Conservation (phyloP, 2,329 filamentous ascomycete species). For the Sarocladium kiliense region DNA sequence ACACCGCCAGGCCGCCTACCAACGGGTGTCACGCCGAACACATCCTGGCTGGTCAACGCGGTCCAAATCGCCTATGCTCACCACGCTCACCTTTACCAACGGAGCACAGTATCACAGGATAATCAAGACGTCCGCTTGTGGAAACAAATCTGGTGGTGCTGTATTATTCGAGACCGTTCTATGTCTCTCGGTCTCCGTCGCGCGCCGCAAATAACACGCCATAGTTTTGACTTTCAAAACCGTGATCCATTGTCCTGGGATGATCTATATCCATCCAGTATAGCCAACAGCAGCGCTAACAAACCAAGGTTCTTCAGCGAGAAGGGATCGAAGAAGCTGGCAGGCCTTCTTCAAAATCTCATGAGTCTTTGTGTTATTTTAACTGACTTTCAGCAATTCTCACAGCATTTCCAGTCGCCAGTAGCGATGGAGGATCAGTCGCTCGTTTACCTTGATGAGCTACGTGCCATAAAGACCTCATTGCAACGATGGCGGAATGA, state of each 20-base stretch:
- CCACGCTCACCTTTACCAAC: background rate
- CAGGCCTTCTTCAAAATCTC: background rate
- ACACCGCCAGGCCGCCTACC: background rate
- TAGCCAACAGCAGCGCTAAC: background rate
- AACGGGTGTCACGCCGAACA: background rate
- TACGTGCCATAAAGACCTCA: background rate
- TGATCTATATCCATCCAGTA: background rate
- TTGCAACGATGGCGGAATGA: background rate
- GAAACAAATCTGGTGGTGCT: slow-evolving; percentile 11
- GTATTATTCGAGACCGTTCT: slow-evolving; percentile 10
- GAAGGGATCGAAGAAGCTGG: background rate
- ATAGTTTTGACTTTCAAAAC: slow-evolving; percentile 1
- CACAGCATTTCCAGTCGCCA: background rate
- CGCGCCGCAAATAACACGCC: slow-evolving; percentile 8
- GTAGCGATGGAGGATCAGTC: slow-evolving; percentile 2
- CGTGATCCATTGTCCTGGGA: background rate
- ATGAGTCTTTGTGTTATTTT: background rate
- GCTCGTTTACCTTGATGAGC: background rate
- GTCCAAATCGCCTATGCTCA: background rate
- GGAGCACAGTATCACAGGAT: background rate
- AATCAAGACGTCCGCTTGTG: background rate
- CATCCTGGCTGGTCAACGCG: background rate
- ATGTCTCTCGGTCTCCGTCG: slow-evolving; percentile 9
- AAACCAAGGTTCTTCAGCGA: background rate
- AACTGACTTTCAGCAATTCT: background rate